Percentiles rank a stretch among this genome's conserved stretches.
Evolutionary conservation across 805 yeast genomes (phyloP).

Genomic region (Pichia phayaonensis): DNA sequence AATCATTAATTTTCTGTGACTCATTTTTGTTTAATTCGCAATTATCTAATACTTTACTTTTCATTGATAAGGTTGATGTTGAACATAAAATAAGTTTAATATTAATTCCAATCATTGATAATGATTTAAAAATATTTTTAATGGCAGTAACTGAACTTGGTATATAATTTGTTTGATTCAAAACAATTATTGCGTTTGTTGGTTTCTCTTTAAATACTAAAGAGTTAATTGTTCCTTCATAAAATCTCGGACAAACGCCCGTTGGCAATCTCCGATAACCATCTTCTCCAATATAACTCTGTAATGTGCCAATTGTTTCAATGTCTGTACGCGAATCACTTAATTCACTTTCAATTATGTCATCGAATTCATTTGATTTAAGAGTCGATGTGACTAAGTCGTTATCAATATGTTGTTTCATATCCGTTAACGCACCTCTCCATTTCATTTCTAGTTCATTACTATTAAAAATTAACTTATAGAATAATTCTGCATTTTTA

Average conservation of each 20-base stretch:
- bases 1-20: conserved; percentile 6
- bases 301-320: neutral
- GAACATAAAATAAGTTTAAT: conserved; percentile 20
- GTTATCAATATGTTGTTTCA: conserved; percentile 18
- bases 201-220: conserved; percentile 22
- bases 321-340: neutral
- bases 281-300: conserved; percentile 5
- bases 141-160: conserved; percentile 18
- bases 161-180: conserved; percentile 22
- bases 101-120: conserved; percentile 24
- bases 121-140: conserved; percentile 24
- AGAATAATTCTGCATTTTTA: neutral
- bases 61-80: conserved; percentile 8
- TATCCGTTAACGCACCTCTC: conserved; percentile 23
- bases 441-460: conserved; percentile 22
- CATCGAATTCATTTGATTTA: conserved; percentile 19
- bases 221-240: conserved; percentile 23
- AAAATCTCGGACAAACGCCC: conserved; percentile 25
- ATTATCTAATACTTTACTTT: conserved; percentile 12
- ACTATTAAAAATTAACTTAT: neutral
- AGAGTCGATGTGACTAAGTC: conserved; percentile 22
- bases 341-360: neutral
- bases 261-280: conserved; percentile 11
- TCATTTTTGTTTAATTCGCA: conserved; percentile 10
- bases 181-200: conserved; percentile 18